These are phyloP conservation scores for Neoscytalidium dimidiatum DNA, from an alignment of 2,329 filamentous ascomycete genomes.

Conservation along the genomic window DNA sequence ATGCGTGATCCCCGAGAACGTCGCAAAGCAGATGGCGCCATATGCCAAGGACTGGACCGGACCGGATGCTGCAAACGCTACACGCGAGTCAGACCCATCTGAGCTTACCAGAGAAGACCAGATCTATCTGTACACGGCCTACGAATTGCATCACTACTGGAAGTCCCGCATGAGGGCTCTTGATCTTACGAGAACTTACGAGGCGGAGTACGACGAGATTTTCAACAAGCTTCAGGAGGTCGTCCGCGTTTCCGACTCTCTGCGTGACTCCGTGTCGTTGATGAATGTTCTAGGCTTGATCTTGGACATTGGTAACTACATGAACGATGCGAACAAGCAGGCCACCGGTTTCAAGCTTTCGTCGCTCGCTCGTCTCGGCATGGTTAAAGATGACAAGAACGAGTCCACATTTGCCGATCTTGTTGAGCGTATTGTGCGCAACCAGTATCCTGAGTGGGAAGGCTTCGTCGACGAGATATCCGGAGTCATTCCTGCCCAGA, in stretches of 20 bases:
- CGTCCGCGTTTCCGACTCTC: conserved; percentile 82
- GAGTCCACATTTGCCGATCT: conserved; percentile 94
- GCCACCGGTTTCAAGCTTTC: conserved; percentile 97
- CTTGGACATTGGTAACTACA: conserved; percentile 98
- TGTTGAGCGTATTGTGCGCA: conserved; percentile 93
- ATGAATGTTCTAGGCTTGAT: conserved; percentile 97
- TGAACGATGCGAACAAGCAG: conserved; percentile 99
- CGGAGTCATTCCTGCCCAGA: conserved; percentile 76
- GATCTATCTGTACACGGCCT: conserved; percentile 90
- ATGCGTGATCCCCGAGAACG: conserved; percentile 89
- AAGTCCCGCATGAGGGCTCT: conserved; percentile 95
- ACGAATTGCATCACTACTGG: conserved; percentile 97
- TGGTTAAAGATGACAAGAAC: conserved; percentile 99
- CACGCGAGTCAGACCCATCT: conserved; percentile 78
- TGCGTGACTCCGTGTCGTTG: conserved; percentile 86
- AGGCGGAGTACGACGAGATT: conserved; percentile 89
- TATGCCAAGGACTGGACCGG: conserved; percentile 98
- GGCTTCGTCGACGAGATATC: conserved; percentile 81
- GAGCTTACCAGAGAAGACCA: conserved; percentile 95
- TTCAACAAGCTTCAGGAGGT: conserved; percentile 82
- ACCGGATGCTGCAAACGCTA: conserved; percentile 74
- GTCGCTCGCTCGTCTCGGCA: conserved; percentile 85
- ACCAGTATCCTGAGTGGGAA: conserved; percentile 96
- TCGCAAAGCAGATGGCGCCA: conserved; percentile 85
- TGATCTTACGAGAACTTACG: conserved; percentile 78